Conservation (phyloP, 2,329 filamentous ascomycete species). For the Neofusicoccum ribis region DNA sequence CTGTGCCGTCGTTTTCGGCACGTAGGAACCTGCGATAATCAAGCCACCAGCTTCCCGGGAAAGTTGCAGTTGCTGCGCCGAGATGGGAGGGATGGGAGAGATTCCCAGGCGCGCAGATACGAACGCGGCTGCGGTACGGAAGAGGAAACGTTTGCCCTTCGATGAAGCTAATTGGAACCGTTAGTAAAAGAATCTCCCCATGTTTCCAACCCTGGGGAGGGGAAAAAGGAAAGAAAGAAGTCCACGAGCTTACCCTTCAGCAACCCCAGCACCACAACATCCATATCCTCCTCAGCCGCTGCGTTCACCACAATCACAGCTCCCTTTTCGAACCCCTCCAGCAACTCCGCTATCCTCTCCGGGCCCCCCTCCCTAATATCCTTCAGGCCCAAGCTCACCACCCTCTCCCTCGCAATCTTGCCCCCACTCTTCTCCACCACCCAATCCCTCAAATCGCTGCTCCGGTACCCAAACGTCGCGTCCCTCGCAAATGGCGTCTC, state of each 20-base stretch:
- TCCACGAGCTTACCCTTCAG: conserved; percentile 28
- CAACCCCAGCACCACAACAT: conserved; percentile 55
- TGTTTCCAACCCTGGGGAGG: no score
- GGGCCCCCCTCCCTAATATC: conserved; percentile 52
- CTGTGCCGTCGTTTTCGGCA: conserved; percentile 62
- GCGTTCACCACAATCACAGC: conserved; percentile 56
- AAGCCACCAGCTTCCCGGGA: conserved; percentile 73
- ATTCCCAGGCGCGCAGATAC: conserved; percentile 56
- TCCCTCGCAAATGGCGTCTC: conserved; percentile 59
- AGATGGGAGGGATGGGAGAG: conserved; percentile 52
- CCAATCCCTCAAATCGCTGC: conserved; percentile 55
- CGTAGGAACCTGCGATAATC: conserved; percentile 74
- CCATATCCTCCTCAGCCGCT: conserved; percentile 55
- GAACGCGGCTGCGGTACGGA: conserved; percentile 50
- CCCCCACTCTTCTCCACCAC: conserved; percentile 56
- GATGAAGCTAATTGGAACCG: neutral
- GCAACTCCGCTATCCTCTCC: conserved; percentile 42
- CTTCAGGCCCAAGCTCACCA: conserved; percentile 48
- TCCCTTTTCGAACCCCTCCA: conserved; percentile 40
- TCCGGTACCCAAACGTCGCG: conserved; percentile 59
- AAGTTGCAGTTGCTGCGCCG: conserved; percentile 44
- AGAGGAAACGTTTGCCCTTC: conserved; percentile 46
- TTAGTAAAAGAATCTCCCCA: neutral
- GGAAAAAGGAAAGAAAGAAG: neutral
- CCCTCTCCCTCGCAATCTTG: conserved; percentile 37